Evolutionary conservation across 176 grass and related monocot genomes (phyloP).

Genomic region (Alloteropsis semialata): DNA sequence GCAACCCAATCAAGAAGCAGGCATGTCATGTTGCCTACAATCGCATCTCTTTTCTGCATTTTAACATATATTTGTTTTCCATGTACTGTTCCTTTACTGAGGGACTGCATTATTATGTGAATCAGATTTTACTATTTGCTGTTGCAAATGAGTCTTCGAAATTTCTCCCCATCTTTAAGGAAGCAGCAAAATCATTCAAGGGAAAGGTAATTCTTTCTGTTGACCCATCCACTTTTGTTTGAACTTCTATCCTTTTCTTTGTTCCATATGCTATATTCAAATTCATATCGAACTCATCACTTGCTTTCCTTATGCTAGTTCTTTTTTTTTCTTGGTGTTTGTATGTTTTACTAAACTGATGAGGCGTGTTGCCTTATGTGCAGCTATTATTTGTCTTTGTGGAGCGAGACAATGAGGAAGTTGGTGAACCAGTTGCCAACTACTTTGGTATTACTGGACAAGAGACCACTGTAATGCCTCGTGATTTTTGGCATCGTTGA

Average conservation of each 20-base stretch:
- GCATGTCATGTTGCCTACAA: slow-evolving; percentile 29
- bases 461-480: slow-evolving; percentile 55
- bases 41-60: neutral
- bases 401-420: slow-evolving; percentile 75
- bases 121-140: slow-evolving; percentile 79
- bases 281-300: neutral
- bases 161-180: slow-evolving; percentile 68
- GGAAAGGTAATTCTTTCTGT: slow-evolving; percentile 64
- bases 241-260: neutral
- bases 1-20: slow-evolving; percentile 92
- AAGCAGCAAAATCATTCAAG: slow-evolving; percentile 85
- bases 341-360: neutral
- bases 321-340: neutral
- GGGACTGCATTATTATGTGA: slow-evolving; percentile 1
- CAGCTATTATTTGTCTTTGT: slow-evolving; percentile 93
- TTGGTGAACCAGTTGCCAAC: slow-evolving; percentile 84
- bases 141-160: slow-evolving; percentile 61
- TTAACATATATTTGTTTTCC: neutral
- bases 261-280: neutral
- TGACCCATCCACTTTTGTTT: neutral
- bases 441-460: slow-evolving; percentile 86
- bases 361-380: slow-evolving; percentile 16
- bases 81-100: slow-evolving; percentile 17
- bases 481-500: neutral
- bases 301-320: neutral